Conservation (phyloP, 1,284 basidiomycete species). For the Pulchroboletus neoregius region DNA sequence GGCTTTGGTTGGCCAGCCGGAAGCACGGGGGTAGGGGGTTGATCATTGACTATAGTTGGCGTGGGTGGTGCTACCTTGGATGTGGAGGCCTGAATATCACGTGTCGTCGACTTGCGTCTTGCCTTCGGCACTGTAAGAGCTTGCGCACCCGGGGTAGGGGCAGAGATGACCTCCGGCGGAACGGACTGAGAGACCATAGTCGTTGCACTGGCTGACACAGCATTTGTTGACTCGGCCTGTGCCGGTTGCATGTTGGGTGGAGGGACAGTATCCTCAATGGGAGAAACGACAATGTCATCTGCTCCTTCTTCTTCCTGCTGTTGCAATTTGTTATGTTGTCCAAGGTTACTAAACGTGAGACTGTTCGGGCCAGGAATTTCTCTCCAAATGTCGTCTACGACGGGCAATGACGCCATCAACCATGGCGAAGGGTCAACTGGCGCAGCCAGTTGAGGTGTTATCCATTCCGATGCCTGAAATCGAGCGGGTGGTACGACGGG, state of each 20-base stretch:
- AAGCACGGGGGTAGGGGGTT: conserved; percentile 24
- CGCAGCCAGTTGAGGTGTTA: conserved; percentile 17
- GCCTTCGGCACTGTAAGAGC: conserved; percentile 23
- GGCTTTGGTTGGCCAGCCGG: conserved; percentile 40
- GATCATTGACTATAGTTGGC: conserved; percentile 20
- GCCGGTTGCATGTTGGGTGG: conserved; percentile 10
- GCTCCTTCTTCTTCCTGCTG: conserved; percentile 21
- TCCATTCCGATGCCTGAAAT: conserved; percentile 33
- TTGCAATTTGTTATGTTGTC: conserved; percentile 51
- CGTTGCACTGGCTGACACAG: conserved; percentile 11
- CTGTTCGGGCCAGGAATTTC: conserved; percentile 43
- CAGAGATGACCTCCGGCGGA: conserved; percentile 5
- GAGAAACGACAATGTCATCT: conserved; percentile 11
- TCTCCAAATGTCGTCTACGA: conserved; percentile 46
- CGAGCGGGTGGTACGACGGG: conserved; percentile 23
- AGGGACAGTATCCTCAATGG: conserved; percentile 14
- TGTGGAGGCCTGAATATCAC: conserved; percentile 26
- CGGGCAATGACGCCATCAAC: conserved; percentile 44
- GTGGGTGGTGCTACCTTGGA: conserved; percentile 21
- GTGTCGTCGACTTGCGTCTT: conserved; percentile 30
- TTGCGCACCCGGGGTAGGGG: conserved; percentile 6
- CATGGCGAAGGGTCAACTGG: conserved; percentile 48
- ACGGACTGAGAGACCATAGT: conserved; percentile 11
- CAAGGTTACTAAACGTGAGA: conserved; percentile 53
- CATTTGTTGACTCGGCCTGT: conserved; percentile 15